Evolutionary conservation across 2,329 filamentous ascomycete genomes (phyloP).

Genomic region (Fusarium virguliforme): DNA sequence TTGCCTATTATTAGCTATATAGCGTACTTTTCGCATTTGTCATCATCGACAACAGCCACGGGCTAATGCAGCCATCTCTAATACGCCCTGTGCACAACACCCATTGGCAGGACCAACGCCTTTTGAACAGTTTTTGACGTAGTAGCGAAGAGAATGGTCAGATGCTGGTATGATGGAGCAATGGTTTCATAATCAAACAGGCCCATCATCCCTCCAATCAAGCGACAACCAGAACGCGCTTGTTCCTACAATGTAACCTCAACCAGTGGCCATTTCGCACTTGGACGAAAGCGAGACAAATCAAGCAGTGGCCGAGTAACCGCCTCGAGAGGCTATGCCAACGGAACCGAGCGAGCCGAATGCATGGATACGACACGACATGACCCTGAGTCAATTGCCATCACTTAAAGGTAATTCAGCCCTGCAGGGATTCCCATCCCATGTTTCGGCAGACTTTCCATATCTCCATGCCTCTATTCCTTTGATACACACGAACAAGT

Average conservation of each 20-base stretch:
- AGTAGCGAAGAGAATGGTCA: not conserved
- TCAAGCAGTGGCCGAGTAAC: not conserved
- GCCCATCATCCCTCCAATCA: not conserved
- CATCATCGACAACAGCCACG: too few species aligned
- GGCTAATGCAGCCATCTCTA: too few species aligned
- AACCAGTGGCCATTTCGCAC: not conserved
- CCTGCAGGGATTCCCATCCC: conserved; percentile 6
- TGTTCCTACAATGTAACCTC: not conserved
- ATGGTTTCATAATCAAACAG: not conserved
- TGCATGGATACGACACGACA: not conserved
- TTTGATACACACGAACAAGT: not conserved
- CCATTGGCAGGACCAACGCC: too few species aligned
- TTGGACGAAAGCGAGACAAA: not conserved
- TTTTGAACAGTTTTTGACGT: too few species aligned
- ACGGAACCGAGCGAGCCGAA: not conserved
- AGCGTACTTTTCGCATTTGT: too few species aligned
- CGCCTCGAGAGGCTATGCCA: not conserved
- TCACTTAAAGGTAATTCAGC: not conserved
- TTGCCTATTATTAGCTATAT: too few species aligned
- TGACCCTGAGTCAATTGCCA: not conserved
- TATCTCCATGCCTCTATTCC: not conserved
- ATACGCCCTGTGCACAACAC: not conserved
- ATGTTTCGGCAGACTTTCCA: not conserved
- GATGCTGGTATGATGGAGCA: not conserved
- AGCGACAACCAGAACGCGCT: not conserved